Percentiles rank a stretch among this genome's conserved stretches.
These are phyloP conservation scores for Gautieria morchelliformis DNA, from an alignment of 768 basidiomycete species.

Conservation along the genomic window DNA sequence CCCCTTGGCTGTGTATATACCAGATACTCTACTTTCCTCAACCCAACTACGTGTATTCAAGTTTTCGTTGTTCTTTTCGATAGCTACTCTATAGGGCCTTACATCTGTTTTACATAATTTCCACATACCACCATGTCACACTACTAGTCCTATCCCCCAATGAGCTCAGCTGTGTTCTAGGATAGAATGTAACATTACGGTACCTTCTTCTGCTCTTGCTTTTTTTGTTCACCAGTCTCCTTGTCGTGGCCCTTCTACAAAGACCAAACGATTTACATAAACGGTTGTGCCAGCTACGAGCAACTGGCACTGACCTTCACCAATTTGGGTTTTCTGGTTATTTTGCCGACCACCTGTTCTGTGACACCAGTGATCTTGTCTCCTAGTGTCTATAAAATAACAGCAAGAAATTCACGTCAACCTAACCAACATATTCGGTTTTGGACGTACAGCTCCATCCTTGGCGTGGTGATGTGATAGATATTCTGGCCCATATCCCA, in stretches of 20 bases:
- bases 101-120: too few species aligned
- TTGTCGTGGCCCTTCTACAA: constrained; percentile 27
- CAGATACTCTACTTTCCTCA: too few species aligned
- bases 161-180: too few species aligned
- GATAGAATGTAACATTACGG: neutral
- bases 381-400: constrained; percentile 22
- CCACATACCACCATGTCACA: too few species aligned
- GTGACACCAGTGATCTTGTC: constrained; percentile 29
- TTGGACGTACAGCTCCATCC: constrained; percentile 6
- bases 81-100: too few species aligned
- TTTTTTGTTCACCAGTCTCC: constrained; percentile 32
- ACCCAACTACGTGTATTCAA: too few species aligned
- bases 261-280: neutral
- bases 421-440: neutral
- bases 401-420: constrained; percentile 24
- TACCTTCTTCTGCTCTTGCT: constrained; percentile 17
- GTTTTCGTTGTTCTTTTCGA: too few species aligned
- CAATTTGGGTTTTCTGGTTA: constrained; percentile 26
- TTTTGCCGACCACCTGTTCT: constrained; percentile 32
- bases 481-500: constrained; percentile 21
- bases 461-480: too few species aligned
- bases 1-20: too few species aligned
- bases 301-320: constrained; percentile 13
- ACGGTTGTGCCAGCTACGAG: neutral
- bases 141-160: too few species aligned